Base-by-base conservation (phyloP, 768 basidiomycete genomes). In the Chalciporus chontae region DNA sequence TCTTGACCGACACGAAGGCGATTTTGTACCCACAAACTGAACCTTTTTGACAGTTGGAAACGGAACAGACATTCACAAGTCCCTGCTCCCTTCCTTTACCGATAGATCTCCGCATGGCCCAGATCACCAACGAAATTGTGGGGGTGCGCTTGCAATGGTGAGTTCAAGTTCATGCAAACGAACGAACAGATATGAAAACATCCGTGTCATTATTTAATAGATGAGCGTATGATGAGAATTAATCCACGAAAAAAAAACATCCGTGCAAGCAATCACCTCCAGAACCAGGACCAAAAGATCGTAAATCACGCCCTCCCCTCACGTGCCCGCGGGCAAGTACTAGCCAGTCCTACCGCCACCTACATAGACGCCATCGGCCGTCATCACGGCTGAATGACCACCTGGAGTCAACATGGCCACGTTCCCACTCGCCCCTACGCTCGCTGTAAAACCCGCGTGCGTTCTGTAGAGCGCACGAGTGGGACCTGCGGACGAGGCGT, bases 391-490 rank as follows among this genome's bases (percentile, higher is more conserved):
- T 1, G 60, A 56, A 32, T 69, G 58, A 0, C 65, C 67, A 5
- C 65, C 65, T 1, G 65, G 65, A 0, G 67, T 69, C 31, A 69
- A 29, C 65, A 69, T 67, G 10, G 65, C 65, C 13, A 67, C 54
- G 24, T 67, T 68, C 1, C 65, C 67, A 2, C 49, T 43, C 4
- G 62, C 52, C 2, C 54, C 46, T 0, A 63, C 60, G 14, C 62
- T 67, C 8, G 62, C 55, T 0, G 62, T 53, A 29, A 67, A 67
- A 4, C 65, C 67, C 4, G 62, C 52, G 3, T 67, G 56, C 2
- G 67, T 69, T 7, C 65, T 58, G 23, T 69, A 67, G 10, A 67
- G 58, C 1, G 67, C 54, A 3, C 65, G 65, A 0, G 64, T 64
- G 4, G 59, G 27, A 7, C 64, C 62, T 2, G 59, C 15, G 3